Base-by-base conservation (phyloP, 495 filamentous ascomycete genomes). In the Staphylotrichum longicolle region DNA sequence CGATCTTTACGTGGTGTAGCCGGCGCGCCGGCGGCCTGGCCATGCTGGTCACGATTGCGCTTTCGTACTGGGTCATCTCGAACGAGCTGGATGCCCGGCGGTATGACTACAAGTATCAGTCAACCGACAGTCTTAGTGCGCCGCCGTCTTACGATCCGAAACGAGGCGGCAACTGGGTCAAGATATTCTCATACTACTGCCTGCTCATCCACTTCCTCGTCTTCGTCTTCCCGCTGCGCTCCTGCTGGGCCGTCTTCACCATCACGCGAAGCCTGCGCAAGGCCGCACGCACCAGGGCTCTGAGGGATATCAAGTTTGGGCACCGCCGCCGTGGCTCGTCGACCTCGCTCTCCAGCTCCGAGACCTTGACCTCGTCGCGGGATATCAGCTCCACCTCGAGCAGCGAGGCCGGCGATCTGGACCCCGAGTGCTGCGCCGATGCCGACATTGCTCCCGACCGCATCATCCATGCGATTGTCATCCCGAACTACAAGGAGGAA, bases 401-500 rank as follows among this genome's bases (percentile, higher is more conserved):
- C 70, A 80, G 78, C 72, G 79, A 81, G 63, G 72, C 74, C 41
- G 79, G 74, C 50, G 78, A 80, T 56, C 62, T 74, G 8, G 77
- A 80, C 47, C 48, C 64, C 40, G 79, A 81, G 42, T 63, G 74
- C 53, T 72, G 68, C 41, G 63, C 63, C 56, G 78, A 80, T 44
- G 60, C 40, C 33, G 74, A 80, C 45, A 72, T 66, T 15, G 70
- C 70, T 0, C 68, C 73, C 32, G 74, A 80, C 48, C 72, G 68
- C 44, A 64, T 86, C 27, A 72, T 87, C 12, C 84, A 88, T 58
- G 84, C 85, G 3, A 86, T 89, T 55, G 78, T 89, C 62, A 73
- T 89, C 9, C 86, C 86, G 12, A 88, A 87, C 64, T 89, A 89
- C 72, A 85, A 85, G 61, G 86, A 89, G 65, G 85, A 88, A 33